A percentile compares a stretch with the other conserved stretches of the same genome.
Conservation (phyloP, 345 rosid species). For the Citrus inodora region DNA sequence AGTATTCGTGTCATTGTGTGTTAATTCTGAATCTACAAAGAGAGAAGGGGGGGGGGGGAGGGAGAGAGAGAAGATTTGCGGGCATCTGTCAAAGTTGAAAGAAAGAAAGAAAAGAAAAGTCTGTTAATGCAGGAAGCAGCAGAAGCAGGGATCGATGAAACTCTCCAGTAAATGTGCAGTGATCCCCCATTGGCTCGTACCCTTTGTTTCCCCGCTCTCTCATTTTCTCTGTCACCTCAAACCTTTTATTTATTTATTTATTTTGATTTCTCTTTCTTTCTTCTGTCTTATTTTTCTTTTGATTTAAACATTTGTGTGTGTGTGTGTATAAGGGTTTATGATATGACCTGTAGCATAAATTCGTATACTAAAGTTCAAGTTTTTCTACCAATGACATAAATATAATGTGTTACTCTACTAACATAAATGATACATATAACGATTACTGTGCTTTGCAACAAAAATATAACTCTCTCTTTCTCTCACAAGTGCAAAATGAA, state of each 20-base stretch:
- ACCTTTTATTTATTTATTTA: neutral
- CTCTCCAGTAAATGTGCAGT: slow-evolving; percentile 16
- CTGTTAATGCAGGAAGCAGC: slow-evolving; percentile 2
- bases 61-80: neutral
- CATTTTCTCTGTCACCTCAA: slow-evolving; percentile 12
- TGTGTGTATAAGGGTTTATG: neutral
- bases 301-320: neutral
- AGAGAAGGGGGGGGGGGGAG: neutral
- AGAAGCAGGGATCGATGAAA: slow-evolving; percentile 14
- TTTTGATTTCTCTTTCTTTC: neutral
- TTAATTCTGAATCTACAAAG: neutral
- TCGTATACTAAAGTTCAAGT: neutral
- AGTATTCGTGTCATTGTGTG: neutral
- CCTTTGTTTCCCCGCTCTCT: slow-evolving; percentile 18
- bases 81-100: slow-evolving; percentile 14
- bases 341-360: neutral
- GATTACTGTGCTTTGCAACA: neutral
- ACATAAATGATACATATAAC: neutral
- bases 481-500: neutral
- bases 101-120: slow-evolving; percentile 4
- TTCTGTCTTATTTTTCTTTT: neutral
- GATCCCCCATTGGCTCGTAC: slow-evolving; percentile 31
- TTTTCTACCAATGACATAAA: neutral
- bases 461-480: slow-evolving; percentile 6
- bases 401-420: neutral